Percentiles rank a stretch among this genome's conserved stretches.
Conservation (phyloP, 805 yeast species). For the Debaryomyces prosopidis region DNA sequence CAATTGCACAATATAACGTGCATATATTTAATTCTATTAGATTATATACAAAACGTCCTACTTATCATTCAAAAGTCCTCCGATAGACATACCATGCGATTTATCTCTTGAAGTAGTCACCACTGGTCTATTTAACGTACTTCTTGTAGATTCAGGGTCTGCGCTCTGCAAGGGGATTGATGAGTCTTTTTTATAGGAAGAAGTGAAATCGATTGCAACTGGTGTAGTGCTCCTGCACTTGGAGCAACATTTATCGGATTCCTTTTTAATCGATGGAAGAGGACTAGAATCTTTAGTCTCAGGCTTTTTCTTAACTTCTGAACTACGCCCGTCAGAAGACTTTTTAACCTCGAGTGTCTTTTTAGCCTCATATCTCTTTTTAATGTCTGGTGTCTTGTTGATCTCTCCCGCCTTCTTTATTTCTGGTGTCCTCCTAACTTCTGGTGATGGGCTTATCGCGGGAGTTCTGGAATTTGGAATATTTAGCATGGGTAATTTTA, state of each 20-base stretch:
- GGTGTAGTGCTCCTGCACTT: constrained; percentile 13
- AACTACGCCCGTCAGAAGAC: neutral
- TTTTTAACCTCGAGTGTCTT: neutral
- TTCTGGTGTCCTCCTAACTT: neutral
- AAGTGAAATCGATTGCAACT: constrained; percentile 29
- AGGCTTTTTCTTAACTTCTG: neutral
- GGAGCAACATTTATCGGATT: neutral
- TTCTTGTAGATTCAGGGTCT: neutral
- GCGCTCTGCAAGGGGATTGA: neutral
- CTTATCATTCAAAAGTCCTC: constrained; percentile 36
- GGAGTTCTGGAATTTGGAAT: neutral
- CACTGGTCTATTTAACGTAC: neutral
- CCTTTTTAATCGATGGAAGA: neutral
- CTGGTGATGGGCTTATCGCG: neutral
- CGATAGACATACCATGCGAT: constrained; percentile 34
- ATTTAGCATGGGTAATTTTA: constrained; percentile 1
- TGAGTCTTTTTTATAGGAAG: constrained; percentile 10
- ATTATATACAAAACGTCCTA: constrained; percentile 2
- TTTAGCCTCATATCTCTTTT: neutral
- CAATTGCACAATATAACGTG: constrained; percentile 16
- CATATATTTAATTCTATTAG: neutral
- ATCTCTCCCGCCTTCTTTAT: neutral
- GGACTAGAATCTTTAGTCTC: too few species aligned
- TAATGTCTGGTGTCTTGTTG: neutral
- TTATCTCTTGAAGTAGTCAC: constrained; percentile 5